These are phyloP conservation scores for Colletotrichum aenigma DNA, from an alignment of 2,329 filamentous ascomycete species.

Conservation along the genomic window DNA sequence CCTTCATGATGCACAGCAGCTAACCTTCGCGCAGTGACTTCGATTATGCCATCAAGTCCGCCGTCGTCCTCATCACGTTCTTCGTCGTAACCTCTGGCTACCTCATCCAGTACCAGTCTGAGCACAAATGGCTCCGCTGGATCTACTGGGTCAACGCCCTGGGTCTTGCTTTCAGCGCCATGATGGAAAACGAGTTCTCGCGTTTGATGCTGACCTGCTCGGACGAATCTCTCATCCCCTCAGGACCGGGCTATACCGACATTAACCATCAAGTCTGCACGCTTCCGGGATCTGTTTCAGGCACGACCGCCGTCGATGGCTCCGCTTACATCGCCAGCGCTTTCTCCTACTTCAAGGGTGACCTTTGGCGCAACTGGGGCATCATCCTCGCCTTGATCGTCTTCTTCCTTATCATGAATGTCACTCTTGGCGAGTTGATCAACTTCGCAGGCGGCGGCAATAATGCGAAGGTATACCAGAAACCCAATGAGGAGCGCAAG, in stretches of 20 bases:
- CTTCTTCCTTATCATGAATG: constrained; percentile 77
- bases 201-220: constrained; percentile 72
- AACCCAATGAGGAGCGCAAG: constrained; percentile 70
- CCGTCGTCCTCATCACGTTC: constrained; percentile 79
- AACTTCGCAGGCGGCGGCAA: constrained; percentile 83
- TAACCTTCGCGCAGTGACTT: constrained; percentile 45
- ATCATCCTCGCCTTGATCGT: constrained; percentile 79
- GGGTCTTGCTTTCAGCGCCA: constrained; percentile 73
- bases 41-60: constrained; percentile 84
- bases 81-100: constrained; percentile 84
- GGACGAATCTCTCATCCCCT: constrained; percentile 70
- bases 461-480: constrained; percentile 76
- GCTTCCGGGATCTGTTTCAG: constrained; percentile 71
- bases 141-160: constrained; percentile 79
- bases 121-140: constrained; percentile 81
- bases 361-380: constrained; percentile 85
- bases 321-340: constrained; percentile 69
- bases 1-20: no score
- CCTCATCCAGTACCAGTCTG: constrained; percentile 77
- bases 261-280: constrained; percentile 83
- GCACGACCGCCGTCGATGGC: constrained; percentile 68
- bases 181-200: constrained; percentile 90
- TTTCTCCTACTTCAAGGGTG: constrained; percentile 68
- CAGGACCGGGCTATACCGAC: constrained; percentile 71
- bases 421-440: constrained; percentile 78